Evolutionary conservation across 192 early-diverging fungal species (phyloP).

Genomic region (Linnemannia exigua): DNA sequence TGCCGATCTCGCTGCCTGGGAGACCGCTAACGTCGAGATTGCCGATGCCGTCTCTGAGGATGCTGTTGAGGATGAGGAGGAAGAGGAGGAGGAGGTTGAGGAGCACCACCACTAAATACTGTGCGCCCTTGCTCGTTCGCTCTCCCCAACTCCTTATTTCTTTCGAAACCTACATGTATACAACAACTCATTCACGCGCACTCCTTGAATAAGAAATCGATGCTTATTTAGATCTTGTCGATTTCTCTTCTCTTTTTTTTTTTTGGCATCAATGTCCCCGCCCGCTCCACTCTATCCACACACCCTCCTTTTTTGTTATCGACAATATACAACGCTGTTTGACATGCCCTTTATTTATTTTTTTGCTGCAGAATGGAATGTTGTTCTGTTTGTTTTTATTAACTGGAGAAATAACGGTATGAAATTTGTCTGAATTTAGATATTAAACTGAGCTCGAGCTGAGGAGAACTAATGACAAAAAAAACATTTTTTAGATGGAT

Average conservation of each 20-base stretch:
- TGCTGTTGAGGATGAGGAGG: constrained; percentile 38
- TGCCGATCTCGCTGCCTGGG: constrained; percentile 55
- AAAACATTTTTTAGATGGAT: not conserved
- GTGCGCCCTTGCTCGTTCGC: not conserved
- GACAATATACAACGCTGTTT: not conserved
- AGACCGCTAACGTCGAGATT: constrained; percentile 55
- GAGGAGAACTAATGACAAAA: too few relatives aligned
- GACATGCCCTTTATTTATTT: not conserved
- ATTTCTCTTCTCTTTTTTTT: not conserved
- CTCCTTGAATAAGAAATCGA: not conserved
- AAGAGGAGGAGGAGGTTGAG: constrained; percentile 51
- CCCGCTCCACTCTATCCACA: constrained; percentile 23
- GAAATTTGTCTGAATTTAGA: too few relatives aligned
- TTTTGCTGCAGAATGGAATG: too few relatives aligned
- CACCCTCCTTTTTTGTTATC: not conserved
- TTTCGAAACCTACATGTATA: constrained; percentile 7
- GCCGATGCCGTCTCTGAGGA: constrained; percentile 48
- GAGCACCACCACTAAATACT: constrained; percentile 51
- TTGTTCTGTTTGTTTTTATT: too few relatives aligned
- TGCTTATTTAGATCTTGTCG: not conserved
- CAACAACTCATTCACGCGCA: not conserved
- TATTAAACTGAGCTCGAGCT: too few relatives aligned
- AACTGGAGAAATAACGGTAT: too few relatives aligned
- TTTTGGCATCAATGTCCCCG: not conserved
- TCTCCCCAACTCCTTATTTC: not conserved